phyloP scores from a whole-genome alignment of 2,329 filamentous ascomycete genomes.

The Myriangium duriaei region DNA sequence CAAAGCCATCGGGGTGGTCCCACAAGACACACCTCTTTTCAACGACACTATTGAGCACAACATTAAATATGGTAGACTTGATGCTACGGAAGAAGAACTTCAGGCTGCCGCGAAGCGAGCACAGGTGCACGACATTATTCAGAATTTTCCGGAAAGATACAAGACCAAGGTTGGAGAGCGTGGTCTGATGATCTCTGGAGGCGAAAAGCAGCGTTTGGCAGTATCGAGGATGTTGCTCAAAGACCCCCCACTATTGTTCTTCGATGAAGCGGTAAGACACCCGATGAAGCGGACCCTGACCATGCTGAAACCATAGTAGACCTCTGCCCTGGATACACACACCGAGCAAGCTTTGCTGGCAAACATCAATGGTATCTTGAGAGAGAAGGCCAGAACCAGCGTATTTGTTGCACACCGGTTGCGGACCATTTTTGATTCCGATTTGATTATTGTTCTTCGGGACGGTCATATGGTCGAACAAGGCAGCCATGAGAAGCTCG shows the following conservation, averaged over 20 bases:
- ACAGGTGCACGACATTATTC: constrained; percentile 71
- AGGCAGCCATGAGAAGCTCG: constrained; percentile 74
- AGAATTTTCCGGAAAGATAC: constrained; percentile 75
- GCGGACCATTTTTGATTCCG: constrained; percentile 82
- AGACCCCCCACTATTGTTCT: constrained; percentile 81
- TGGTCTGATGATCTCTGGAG: constrained; percentile 89
- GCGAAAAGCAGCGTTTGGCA: constrained; percentile 84
- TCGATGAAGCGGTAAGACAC: constrained; percentile 65
- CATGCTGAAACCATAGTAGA: constrained; percentile 35
- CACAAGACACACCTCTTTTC: constrained; percentile 93
- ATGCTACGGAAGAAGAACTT: constrained; percentile 61
- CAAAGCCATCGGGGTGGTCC: constrained; percentile 81
- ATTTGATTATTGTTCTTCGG: constrained; percentile 82
- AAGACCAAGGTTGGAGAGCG: constrained; percentile 84
- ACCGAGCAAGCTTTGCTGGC: constrained; percentile 82
- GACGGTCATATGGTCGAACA: constrained; percentile 76
- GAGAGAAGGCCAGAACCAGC: constrained; percentile 77
- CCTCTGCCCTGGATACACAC: constrained; percentile 81
- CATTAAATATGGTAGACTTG: constrained; percentile 79
- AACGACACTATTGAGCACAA: constrained; percentile 95
- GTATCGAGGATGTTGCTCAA: constrained; percentile 76
- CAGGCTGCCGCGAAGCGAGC: constrained; percentile 68
- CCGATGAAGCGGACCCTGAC: too few species aligned
- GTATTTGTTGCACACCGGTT: constrained; percentile 91
- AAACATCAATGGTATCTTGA: constrained; percentile 86